These are phyloP conservation scores for Angomonas deanei DNA, from an alignment of 208 protist species.

Conservation along the genomic window DNA sequence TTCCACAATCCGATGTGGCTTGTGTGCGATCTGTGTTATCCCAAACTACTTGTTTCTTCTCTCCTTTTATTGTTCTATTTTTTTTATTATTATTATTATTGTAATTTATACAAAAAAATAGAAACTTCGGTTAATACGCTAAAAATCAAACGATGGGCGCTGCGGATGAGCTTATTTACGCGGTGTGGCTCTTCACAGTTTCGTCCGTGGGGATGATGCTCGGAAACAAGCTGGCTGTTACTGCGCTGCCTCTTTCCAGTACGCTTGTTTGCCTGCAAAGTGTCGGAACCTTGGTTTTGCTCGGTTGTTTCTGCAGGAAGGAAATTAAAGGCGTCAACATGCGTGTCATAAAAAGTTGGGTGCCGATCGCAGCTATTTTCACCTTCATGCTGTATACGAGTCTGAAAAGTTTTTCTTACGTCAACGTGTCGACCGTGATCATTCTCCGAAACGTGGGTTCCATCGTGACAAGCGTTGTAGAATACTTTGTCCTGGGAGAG, in stretches of 20 bases:
- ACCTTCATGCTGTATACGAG: conserved; percentile 33
- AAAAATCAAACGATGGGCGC: background rate
- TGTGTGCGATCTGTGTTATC: background rate
- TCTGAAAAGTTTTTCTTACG: conserved; percentile 37
- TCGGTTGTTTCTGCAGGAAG: background rate
- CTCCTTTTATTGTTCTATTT: background rate
- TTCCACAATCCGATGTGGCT: background rate
- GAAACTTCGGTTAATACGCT: background rate
- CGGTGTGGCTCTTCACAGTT: background rate
- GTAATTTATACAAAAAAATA: background rate
- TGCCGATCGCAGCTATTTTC: conserved; percentile 27
- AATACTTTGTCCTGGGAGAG: conserved; percentile 3
- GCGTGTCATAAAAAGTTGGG: conserved; percentile 13
- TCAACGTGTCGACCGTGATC: conserved; percentile 6
- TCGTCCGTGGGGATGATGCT: conserved; percentile 9
- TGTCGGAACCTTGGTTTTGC: background rate
- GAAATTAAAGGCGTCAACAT: background rate
- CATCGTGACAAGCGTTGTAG: conserved; percentile 4
- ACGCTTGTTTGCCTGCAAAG: conserved; percentile 6
- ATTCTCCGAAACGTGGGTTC: conserved; percentile 5
- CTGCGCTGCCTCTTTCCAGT: background rate
- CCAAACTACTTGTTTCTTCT: background rate
- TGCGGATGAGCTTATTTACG: background rate
- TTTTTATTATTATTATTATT: conserved; percentile 8
- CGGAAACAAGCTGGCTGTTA: conserved; percentile 1